Base-by-base conservation (phyloP, 768 basidiomycete species). In the Gautieria morchelliformis region DNA sequence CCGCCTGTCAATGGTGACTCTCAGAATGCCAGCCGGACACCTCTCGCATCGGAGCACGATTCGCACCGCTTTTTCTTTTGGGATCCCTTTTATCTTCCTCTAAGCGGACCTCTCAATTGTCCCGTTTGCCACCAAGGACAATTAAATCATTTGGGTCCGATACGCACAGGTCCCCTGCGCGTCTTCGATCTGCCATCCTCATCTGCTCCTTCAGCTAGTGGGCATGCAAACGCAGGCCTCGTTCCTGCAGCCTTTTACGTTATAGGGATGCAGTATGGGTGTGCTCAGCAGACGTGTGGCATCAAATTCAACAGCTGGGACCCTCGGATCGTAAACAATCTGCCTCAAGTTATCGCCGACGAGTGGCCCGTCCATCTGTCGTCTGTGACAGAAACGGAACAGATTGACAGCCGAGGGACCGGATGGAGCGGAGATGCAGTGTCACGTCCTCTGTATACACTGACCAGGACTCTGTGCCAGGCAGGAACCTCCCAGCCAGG, bases 201-300 rank as follows among this genome's bases (percentile, higher is more conserved):
- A 32, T 4, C 19, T 47, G 32, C 56, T 5, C 56, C 56, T n/a
- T 35, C 56, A 27, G 47, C 46, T 11, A 57, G 35, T 17, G 45
- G 47, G 1, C 56, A 57, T 37, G 17, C 24, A 3, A 47, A 47
- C 14, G 56, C 45, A 3, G 56, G 56, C 33, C 46, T 57, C 15
- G 56, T 57, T 4, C 56, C 56, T n/a, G 45, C 47, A 20, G 55
- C 46, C 20, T 91, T 90, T 70, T 90, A 85, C 65, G 78, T 91
- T 67, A 87, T 91, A 37, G 89, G 85, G n/a, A 88, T 87, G 65
- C 84, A 87, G 66, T 91, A 91, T 59, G 74, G 75, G 5, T 91
- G 89, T 50, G 32, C 56, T 15, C 30, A 49, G 3, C 24, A 32
- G 32, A 39, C 56, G 22, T 57, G 56, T 32, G 56, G 32, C 14